Base-by-base conservation (phyloP, 2,329 filamentous ascomycete species). In the Cercospora brassicicola region DNA sequence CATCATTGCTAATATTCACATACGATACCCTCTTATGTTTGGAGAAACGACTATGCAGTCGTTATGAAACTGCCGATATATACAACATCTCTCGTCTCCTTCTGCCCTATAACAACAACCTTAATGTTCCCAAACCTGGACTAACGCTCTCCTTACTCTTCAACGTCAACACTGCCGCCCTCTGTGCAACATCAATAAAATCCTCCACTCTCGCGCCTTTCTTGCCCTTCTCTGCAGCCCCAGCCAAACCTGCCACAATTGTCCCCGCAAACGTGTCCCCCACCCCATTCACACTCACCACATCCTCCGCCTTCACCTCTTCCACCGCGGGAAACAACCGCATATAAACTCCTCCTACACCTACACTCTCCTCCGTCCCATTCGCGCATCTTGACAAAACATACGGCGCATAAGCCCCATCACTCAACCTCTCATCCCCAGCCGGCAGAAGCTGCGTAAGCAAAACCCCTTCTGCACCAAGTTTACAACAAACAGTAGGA, bases 191-290 rank as follows among this genome's bases (percentile, higher is more conserved):
- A 66, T 89, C 84, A n/a, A 99, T 83, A 64, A 95, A 79, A 57
- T 90, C 85, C 69, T 88, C 85, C 13, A 89, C 77, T 20, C 73
- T 75, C 66, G 75, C 88, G 80, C 67, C 87, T 78, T 18, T 55
- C 73, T 70, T 66, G 28, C 77, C 77, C 20, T 56, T 23, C 33
- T 36, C 48, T 3, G 26, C 74, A 18, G n/a, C 55, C 7, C 84
- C 86, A 0, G 89, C 89, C 72, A 98, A 78, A 0, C 91, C 92
- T 1, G 93, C 90, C n/a, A 97, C 83, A 65, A 97, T 74, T 13
- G 93, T 90, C 0, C 94, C 95, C 8, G 96, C 83, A 78, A 98
- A 94, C 0, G 95, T 97, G 80, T 99, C 95, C 0, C 95, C 95
- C 2, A 93, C 93, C 0, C 94, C 95, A 78, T 98, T 98, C 9